Evolutionary conservation across 169 alveolate genomes (phyloP).

Genomic region (Eimeria acervulina): DNA sequence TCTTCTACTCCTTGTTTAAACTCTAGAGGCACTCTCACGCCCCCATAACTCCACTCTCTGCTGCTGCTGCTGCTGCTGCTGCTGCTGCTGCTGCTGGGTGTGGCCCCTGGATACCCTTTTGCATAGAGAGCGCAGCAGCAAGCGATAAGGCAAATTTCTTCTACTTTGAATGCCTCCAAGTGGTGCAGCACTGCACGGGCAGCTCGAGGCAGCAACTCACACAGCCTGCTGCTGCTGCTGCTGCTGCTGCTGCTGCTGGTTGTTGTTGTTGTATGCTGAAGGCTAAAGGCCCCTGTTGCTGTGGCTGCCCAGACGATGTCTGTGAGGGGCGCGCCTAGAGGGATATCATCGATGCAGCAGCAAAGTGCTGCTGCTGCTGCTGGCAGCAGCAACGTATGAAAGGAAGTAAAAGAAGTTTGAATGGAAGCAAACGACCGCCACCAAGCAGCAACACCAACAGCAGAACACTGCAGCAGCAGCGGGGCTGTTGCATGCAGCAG

Average conservation of each 20-base stretch:
- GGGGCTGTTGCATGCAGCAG: background rate
- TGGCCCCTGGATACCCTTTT: background rate
- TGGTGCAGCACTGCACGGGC: background rate
- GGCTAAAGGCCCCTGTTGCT: background rate
- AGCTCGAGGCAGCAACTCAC: background rate
- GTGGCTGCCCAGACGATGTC: conserved; percentile 31
- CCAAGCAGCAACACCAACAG: conserved; percentile 48
- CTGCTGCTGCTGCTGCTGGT: background rate
- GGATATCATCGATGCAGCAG: background rate
- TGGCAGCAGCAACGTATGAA: background rate
- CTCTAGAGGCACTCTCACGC: background rate
- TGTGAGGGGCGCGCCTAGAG: conserved; percentile 20
- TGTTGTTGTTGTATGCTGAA: background rate
- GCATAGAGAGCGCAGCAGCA: conserved; percentile 50
- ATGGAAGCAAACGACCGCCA: background rate
- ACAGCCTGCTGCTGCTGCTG: background rate
- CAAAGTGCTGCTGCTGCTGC: background rate
- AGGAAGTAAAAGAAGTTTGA: background rate
- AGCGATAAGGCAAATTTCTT: conserved; percentile 3
- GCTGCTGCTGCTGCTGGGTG: background rate
- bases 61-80: conserved; percentile 60
- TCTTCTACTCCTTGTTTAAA: background rate
- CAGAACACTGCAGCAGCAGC: background rate
- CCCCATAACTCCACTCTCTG: conserved; percentile 22
- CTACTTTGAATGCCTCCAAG: background rate